phyloP scores from a whole-genome alignment of 768 basidiomycete species.

The Flagelloscypha sp. region DNA sequence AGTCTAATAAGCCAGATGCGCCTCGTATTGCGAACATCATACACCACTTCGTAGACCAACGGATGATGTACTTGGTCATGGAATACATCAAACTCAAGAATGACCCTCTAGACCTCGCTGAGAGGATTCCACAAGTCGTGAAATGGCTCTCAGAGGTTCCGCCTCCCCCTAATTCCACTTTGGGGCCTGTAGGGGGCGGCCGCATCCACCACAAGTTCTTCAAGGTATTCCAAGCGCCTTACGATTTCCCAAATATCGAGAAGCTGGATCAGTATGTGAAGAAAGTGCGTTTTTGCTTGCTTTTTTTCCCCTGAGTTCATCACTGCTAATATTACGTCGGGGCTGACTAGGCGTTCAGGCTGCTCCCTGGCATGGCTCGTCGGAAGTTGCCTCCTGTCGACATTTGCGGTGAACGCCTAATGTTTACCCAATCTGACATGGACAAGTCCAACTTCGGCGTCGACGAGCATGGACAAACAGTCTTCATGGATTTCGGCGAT shows the following conservation, averaged over 20 bases:
- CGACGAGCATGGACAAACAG: conserved; percentile 16
- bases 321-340: conserved; percentile 5
- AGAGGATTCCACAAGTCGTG: conserved; percentile 15
- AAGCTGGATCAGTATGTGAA: conserved; percentile 13
- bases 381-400: conserved; percentile 9
- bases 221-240: conserved; percentile 13
- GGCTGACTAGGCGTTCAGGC: conserved; percentile 6
- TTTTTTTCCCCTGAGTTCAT: conserved; percentile 5
- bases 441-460: conserved; percentile 19
- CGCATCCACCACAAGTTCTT: conserved; percentile 13
- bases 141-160: conserved; percentile 17
- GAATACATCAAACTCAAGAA: conserved; percentile 16
- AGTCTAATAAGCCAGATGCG: conserved; percentile 6
- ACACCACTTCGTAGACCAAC: conserved; percentile 13
- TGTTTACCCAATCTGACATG: conserved; percentile 24
- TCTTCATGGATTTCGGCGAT: conserved; percentile 18
- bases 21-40: conserved; percentile 19
- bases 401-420: conserved; percentile 15
- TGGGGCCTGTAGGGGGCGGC: conserved; percentile 16
- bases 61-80: conserved; percentile 19
- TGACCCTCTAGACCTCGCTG: conserved; percentile 11
- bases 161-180: conserved; percentile 12
- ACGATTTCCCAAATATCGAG: conserved; percentile 13
- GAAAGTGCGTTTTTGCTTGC: conserved; percentile 7
- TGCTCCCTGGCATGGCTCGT: conserved; percentile 3